Conservation (phyloP, 1,139 yeast genomes). For the Yamadazyma songkhlaensis region DNA sequence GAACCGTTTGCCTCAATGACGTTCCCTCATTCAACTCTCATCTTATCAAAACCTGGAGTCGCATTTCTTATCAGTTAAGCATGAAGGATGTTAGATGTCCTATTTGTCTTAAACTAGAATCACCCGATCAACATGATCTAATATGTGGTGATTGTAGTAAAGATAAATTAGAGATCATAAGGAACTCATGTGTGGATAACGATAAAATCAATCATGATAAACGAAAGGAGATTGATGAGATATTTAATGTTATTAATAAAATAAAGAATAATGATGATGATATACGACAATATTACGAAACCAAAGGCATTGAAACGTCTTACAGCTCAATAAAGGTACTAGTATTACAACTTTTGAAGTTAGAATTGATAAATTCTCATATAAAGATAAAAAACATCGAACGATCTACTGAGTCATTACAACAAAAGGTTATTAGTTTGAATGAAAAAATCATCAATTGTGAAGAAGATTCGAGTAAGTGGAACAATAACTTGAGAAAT, state of each 20-base stretch:
- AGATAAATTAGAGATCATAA: conserved; percentile 18
- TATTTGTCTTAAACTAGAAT: conserved; percentile 13
- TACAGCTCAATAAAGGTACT: conserved; percentile 30
- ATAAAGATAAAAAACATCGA: conserved; percentile 24
- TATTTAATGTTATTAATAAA: conserved; percentile 20
- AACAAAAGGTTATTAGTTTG: conserved; percentile 16
- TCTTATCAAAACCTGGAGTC: background rate
- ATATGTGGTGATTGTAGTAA: conserved; percentile 22
- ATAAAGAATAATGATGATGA: conserved; percentile 13
- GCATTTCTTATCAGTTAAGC: conserved; percentile 1
- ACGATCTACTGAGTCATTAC: conserved; percentile 16
- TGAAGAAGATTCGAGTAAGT: conserved; percentile 10
- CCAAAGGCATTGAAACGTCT: conserved; percentile 1
- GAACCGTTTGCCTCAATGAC: background rate
- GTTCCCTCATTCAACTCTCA: background rate
- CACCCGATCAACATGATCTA: conserved; percentile 12
- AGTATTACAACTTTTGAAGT: conserved; percentile 42
- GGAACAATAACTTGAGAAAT: conserved; percentile 8
- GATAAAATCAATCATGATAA: conserved; percentile 20
- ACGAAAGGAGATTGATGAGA: conserved; percentile 25
- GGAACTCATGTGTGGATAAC: conserved; percentile 24
- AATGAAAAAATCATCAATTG: conserved; percentile 13
- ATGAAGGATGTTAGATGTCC: conserved; percentile 14
- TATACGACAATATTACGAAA: background rate
- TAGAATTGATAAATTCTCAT: conserved; percentile 28